phyloP scores from a whole-genome alignment of 352 stramenopile genomes.

The Globisporangium alternatum region DNA sequence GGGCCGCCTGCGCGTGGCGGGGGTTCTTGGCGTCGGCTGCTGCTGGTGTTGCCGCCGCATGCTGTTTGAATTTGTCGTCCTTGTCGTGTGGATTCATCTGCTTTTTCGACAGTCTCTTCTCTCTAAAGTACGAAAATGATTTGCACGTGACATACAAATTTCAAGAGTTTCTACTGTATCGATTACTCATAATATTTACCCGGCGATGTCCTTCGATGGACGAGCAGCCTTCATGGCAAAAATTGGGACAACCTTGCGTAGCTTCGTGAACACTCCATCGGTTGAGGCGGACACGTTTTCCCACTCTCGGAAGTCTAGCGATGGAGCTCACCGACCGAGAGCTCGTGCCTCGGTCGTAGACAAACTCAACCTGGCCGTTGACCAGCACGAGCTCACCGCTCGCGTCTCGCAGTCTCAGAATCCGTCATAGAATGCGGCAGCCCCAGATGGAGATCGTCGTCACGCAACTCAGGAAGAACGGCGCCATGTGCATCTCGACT shows the following conservation, averaged over 20 bases:
- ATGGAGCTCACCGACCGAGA: not conserved
- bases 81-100: not conserved
- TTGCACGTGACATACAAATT: too few relatives aligned
- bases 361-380: not conserved
- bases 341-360: not conserved
- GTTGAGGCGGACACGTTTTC: too few relatives aligned
- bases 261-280: too few relatives aligned
- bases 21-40: not conserved
- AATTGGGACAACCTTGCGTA: too few relatives aligned
- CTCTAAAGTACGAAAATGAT: too few relatives aligned
- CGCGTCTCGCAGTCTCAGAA: not conserved
- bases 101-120: too few relatives aligned
- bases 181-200: too few relatives aligned
- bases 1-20: conserved; percentile 24
- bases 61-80: not conserved
- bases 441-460: not conserved
- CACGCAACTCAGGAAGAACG: not conserved
- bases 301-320: too few relatives aligned
- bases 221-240: too few relatives aligned
- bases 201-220: too few relatives aligned
- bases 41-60: conserved; percentile 4
- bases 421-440: not conserved
- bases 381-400: not conserved
- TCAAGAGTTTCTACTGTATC: too few relatives aligned
- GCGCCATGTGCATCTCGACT: not conserved